Evolutionary conservation across 1,284 basidiomycete species (phyloP).

Genomic region (Cutaneotrichosporon sp.): DNA sequence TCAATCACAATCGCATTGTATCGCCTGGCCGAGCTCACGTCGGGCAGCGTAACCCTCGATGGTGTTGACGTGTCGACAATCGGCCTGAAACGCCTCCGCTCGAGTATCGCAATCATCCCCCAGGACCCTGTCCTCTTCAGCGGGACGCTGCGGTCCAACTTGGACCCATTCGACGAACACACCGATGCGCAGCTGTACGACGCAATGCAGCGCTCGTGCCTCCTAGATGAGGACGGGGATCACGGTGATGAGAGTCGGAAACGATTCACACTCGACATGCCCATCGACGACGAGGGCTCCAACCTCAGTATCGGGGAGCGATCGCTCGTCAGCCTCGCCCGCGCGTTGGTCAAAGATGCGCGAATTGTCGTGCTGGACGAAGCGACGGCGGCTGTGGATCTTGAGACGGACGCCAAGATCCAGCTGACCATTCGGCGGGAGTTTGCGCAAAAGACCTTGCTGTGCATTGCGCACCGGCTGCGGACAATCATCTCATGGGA

Average conservation of each 20-base stretch:
- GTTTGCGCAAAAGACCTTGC: constrained; percentile 54
- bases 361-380: constrained; percentile 61
- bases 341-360: constrained; percentile 65
- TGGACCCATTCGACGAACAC: constrained; percentile 68
- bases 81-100: constrained; percentile 52
- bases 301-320: constrained; percentile 21
- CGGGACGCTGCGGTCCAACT: constrained; percentile 56
- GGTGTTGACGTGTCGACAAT: constrained; percentile 50
- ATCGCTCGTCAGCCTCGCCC: constrained; percentile 56
- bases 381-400: constrained; percentile 59
- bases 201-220: constrained; percentile 69
- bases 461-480: constrained; percentile 69
- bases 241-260: constrained; percentile 49
- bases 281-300: constrained; percentile 32
- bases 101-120: constrained; percentile 64
- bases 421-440: constrained; percentile 68
- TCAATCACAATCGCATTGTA: constrained; percentile 54
- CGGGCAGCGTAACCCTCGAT: constrained; percentile 49
- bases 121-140: constrained; percentile 70
- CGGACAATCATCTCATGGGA: constrained; percentile 61
- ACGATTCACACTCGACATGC: constrained; percentile 58
- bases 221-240: constrained; percentile 50
- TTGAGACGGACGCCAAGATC: constrained; percentile 69
- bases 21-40: constrained; percentile 49
- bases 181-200: constrained; percentile 75